Evolutionary conservation across 2,329 filamentous ascomycete species (phyloP), one percentile per base, ranked within the genome.

Genomic region (Diaporthe sp.): DNA sequence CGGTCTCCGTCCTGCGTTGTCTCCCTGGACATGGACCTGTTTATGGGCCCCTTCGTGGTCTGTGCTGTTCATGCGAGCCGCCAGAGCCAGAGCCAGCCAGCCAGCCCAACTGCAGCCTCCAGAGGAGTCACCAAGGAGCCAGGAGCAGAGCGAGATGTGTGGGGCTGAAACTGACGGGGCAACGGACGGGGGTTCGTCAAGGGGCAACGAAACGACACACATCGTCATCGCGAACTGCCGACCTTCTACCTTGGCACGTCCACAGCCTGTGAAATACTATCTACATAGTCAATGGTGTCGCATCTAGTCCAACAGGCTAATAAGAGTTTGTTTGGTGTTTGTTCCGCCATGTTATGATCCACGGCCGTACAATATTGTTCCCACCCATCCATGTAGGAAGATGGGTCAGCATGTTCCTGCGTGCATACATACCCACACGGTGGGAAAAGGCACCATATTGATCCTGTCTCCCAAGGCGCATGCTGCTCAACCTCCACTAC

Each of bases 41-140:
- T 72, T 60, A 79, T 80, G 76, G 78, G 76, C 77, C 74, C 44
- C 75, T 62, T 62, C 73, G 31, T 77, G 76, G 76, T 77, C 76
- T 77, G 76, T 77, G 76, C 76, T 73, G 73, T 68, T 68, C 62
- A 68, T 68, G 62, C 62, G 61, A 68, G 62, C 62, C 46, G 62
- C 46, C 31, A 39, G 31, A 37, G 19, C 44, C 62, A 67, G 57
- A 60, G 34, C 55, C 28, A 34, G 55, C 28, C 13, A 28, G 39
- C 34, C 58, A 25, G 39, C 37, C 58, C 37, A 7, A 42, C 39
- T 44, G 58, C 61, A 31, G 62, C 42, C 42, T 67, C 10, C 62
- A 51, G 62, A 68, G 62, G 62, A 25, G 31, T 15, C 46, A 65
- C 17, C 31, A n/a, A 55, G 58, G 58, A 65, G 39, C 39, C 39